Percentiles rank a stretch among this genome's conserved stretches.
These are phyloP conservation scores for Phascolomyces articulosus DNA, from an alignment of 371 early-diverging fungal genomes.

Conservation along the genomic window DNA sequence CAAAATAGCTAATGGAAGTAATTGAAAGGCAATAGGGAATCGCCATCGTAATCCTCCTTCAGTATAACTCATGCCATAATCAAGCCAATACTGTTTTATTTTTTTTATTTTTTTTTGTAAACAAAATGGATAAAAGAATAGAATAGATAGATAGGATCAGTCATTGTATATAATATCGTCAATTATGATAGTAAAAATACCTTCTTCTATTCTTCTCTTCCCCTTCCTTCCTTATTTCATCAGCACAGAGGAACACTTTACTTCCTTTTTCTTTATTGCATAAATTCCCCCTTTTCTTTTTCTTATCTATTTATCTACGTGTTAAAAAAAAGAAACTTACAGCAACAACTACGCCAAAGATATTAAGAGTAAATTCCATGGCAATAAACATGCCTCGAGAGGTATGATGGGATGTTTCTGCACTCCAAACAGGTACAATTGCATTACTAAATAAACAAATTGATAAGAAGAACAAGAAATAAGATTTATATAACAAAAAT, in stretches of 20 bases:
- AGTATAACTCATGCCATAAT: conserved; percentile 36
- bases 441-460: conserved; percentile 35
- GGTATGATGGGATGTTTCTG: conserved; percentile 30
- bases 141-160: too few relatives aligned
- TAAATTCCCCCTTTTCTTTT: too few relatives aligned
- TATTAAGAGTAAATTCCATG: conserved; percentile 47
- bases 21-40: conserved; percentile 46
- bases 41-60: conserved; percentile 46
- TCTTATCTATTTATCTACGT: too few relatives aligned
- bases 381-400: conserved; percentile 43
- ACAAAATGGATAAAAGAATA: too few relatives aligned
- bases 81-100: conserved; percentile 35
- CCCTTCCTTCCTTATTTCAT: too few relatives aligned
- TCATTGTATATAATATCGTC: too few relatives aligned
- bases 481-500: background rate
- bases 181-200: too few relatives aligned
- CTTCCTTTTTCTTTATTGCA: too few relatives aligned
- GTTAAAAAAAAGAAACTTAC: conserved; percentile 20
- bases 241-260: too few relatives aligned
- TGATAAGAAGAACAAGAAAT: background rate
- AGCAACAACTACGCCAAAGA: conserved; percentile 49
- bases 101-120: too few relatives aligned
- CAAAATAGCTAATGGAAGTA: conserved; percentile 37
- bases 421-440: conserved; percentile 41
- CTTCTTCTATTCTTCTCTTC: conserved; percentile 13